phyloP scores from a whole-genome alignment of 495 filamentous ascomycete genomes.

The Pyrenopolyporus hunteri region DNA sequence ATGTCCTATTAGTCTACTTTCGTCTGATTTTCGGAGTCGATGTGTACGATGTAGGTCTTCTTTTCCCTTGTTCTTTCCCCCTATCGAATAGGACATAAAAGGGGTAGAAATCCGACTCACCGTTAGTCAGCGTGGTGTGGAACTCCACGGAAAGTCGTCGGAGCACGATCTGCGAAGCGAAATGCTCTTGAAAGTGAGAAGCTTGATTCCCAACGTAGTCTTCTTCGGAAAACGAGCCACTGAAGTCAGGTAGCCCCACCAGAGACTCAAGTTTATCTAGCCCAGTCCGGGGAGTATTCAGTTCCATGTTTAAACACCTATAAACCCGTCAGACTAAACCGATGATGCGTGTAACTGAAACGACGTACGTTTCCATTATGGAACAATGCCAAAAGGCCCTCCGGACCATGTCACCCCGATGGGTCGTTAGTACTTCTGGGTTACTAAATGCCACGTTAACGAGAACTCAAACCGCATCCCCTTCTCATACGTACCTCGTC shows the following conservation, averaged over 20 bases:
- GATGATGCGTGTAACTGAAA: too few species aligned
- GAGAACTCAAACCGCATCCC: neutral
- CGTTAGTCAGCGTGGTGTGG: slow-evolving; percentile 55
- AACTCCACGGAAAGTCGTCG: slow-evolving; percentile 58
- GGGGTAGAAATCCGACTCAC: slow-evolving; percentile 40
- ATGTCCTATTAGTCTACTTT: slow-evolving; percentile 12
- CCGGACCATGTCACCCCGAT: slow-evolving; percentile 57
- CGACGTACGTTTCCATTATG: slow-evolving; percentile 61
- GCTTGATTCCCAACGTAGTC: slow-evolving; percentile 56
- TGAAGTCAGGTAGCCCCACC: slow-evolving; percentile 61
- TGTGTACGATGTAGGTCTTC: too few species aligned
- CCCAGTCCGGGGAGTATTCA: slow-evolving; percentile 60
- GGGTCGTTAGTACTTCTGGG: slow-evolving; percentile 54
- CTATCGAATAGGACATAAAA: too few species aligned
- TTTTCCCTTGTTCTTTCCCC: too few species aligned
- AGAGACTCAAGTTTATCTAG: slow-evolving; percentile 55
- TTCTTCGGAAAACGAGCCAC: slow-evolving; percentile 50
- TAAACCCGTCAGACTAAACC: slow-evolving; percentile 3
- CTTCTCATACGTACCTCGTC: slow-evolving; percentile 47
- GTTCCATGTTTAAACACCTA: slow-evolving; percentile 60
- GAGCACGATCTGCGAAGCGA: slow-evolving; percentile 63
- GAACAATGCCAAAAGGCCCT: slow-evolving; percentile 64
- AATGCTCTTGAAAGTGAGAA: slow-evolving; percentile 61
- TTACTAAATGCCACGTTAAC: slow-evolving; percentile 43
- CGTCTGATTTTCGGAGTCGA: neutral